Conservation (phyloP, 306 rosid genomes). For the Vigna radiata region DNA sequence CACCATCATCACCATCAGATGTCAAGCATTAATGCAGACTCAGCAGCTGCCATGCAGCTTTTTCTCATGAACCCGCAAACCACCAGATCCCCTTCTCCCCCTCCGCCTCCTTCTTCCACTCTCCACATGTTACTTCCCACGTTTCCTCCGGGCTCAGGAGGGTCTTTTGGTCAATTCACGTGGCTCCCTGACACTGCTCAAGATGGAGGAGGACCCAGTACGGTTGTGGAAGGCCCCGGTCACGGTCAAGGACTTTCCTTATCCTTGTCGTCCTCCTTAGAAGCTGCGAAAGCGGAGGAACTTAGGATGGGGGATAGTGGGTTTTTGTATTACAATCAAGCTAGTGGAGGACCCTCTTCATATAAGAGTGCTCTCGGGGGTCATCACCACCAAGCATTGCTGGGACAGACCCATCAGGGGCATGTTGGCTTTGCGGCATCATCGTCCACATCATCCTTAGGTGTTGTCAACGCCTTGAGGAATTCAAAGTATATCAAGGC, state of each 20-base stretch:
- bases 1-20: constrained; percentile 63
- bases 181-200: constrained; percentile 47
- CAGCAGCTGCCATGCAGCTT: constrained; percentile 99
- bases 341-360: constrained; percentile 46
- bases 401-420: constrained; percentile 47
- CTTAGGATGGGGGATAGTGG: constrained; percentile 61
- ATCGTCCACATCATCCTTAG: constrained; percentile 47
- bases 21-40: constrained; percentile 76
- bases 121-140: constrained; percentile 79
- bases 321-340: constrained; percentile 57
- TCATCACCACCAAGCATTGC: constrained; percentile 25
- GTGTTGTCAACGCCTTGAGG: constrained; percentile 73
- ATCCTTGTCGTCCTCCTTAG: constrained; percentile 68
- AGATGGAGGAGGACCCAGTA: constrained; percentile 18
- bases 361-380: constrained; percentile 50
- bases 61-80: constrained; percentile 89
- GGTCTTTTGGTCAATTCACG: constrained; percentile 70
- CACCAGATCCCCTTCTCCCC: constrained; percentile 77
- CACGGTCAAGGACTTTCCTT: constrained; percentile 73
- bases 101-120: constrained; percentile 65
- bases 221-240: constrained; percentile 52
- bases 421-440: constrained; percentile 58
- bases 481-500: constrained; percentile 75
- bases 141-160: constrained; percentile 55
- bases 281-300: constrained; percentile 70